A percentile compares a stretch with the other conserved stretches of the same genome.
Evolutionary conservation across 495 filamentous ascomycete species (phyloP).

Genomic region (Clavariopsis aquatica): DNA sequence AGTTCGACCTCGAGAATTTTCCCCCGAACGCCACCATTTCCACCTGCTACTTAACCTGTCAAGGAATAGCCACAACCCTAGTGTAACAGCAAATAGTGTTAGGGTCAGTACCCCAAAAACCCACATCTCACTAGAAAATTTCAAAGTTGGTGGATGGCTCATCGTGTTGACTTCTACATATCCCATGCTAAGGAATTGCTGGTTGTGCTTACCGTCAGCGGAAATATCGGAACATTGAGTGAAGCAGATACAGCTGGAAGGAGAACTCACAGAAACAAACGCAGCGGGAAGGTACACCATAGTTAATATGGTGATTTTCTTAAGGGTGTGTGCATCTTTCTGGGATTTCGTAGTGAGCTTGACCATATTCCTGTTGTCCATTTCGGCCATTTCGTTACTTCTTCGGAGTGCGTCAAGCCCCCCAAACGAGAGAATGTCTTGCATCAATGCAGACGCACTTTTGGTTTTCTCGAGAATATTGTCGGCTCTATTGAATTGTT

Average conservation of each 20-base stretch:
- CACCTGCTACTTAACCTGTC: not conserved
- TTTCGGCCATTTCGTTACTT: constrained; percentile 20
- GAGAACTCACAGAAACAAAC: constrained; percentile 22
- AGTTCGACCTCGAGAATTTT: not conserved
- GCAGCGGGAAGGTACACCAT: constrained; percentile 25
- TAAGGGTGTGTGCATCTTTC: constrained; percentile 14
- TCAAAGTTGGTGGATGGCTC: constrained; percentile 8
- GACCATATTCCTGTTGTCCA: constrained; percentile 24
- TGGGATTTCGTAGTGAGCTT: constrained; percentile 21
- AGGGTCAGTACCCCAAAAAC: constrained; percentile 17
- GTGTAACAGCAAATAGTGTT: constrained; percentile 9
- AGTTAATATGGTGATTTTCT: constrained; percentile 24
- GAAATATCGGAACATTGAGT: too few relatives aligned
- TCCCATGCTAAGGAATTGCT: constrained; percentile 30
- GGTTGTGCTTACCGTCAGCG: not conserved
- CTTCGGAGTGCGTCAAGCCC: constrained; percentile 16
- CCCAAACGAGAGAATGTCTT: constrained; percentile 22
- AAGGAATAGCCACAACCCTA: constrained; percentile 19
- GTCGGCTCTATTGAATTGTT: constrained; percentile 4
- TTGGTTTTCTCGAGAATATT: constrained; percentile 19
- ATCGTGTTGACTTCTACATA: constrained; percentile 15
- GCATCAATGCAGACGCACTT: constrained; percentile 24
- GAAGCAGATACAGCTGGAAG: not conserved
- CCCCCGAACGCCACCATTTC: not conserved
- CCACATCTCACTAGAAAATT: constrained; percentile 25